Conservation (phyloP, 441 rosid species). For the Eugenia klotzschiana region DNA sequence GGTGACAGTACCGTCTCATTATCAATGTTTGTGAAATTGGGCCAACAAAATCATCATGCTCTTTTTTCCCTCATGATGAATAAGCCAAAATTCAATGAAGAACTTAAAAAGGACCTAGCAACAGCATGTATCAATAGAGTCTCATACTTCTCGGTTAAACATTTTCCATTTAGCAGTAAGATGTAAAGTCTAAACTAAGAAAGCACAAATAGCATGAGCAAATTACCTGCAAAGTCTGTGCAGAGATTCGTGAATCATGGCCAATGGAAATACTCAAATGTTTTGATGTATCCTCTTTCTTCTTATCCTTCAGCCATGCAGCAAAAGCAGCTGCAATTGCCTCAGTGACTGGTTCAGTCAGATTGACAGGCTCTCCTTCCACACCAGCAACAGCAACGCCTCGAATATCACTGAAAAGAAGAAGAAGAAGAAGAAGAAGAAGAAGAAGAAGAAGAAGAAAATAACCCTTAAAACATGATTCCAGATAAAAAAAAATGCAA, state of each 20-base stretch:
- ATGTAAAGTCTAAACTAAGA: neutral
- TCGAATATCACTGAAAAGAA: constrained; percentile 60
- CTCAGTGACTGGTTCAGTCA: constrained; percentile 73
- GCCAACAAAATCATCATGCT: neutral
- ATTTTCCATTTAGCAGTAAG: neutral
- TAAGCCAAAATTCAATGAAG: neutral
- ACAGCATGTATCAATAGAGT: neutral
- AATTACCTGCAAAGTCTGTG: constrained; percentile 51
- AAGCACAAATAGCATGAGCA: neutral
- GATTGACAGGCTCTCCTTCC: constrained; percentile 82
- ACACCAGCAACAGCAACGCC: constrained; percentile 88
- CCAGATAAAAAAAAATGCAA: neutral
- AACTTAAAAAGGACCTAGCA: neutral
- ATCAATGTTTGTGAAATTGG: neutral
- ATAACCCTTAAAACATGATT: neutral
- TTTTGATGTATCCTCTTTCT: constrained; percentile 31
- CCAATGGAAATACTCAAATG: constrained; percentile 60
- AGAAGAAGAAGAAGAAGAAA: no score
- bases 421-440: no score
- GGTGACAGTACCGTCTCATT: neutral
- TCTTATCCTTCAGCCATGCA: constrained; percentile 65
- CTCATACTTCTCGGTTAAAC: neutral
- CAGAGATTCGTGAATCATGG: constrained; percentile 96
- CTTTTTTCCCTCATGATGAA: neutral
- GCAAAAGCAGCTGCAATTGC: constrained; percentile 94